These are phyloP conservation scores for Ormosia emarginata DNA, from an alignment of 306 rosid genomes.

Conservation along the genomic window DNA sequence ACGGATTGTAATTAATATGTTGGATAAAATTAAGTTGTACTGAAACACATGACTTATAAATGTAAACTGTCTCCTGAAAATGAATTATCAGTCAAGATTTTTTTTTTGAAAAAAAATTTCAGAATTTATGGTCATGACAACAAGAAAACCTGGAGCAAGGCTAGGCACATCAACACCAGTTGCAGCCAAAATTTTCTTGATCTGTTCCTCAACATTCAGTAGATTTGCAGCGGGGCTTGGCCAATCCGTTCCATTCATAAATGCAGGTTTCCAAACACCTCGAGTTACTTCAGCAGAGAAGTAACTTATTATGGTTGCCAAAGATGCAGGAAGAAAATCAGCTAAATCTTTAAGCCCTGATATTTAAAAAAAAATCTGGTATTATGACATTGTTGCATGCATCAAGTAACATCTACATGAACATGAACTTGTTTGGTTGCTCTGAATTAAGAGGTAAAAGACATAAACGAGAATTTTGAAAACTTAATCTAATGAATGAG, in stretches of 20 bases:
- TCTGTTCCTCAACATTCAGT: conserved; percentile 83
- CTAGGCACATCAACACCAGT: conserved; percentile 96
- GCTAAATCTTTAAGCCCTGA: conserved; percentile 97
- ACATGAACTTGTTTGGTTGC: conserved; percentile 5
- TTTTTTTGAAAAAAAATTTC: neutral
- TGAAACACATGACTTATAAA: neutral
- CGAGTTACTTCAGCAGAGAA: conserved; percentile 96
- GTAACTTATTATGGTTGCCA: conserved; percentile 94
- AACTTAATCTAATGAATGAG: neutral
- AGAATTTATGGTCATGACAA: conserved; percentile 5
- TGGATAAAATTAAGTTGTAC: neutral
- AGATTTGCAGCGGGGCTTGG: conserved; percentile 97
- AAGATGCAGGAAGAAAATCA: conserved; percentile 94
- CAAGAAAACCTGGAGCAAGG: conserved; percentile 72
- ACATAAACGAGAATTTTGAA: neutral
- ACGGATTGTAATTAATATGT: neutral
- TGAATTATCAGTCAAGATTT: neutral
- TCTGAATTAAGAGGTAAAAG: conserved; percentile 13
- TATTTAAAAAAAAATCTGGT: conserved; percentile 10
- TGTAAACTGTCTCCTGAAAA: neutral
- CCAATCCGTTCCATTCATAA: conserved; percentile 99
- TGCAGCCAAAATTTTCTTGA: conserved; percentile 85
- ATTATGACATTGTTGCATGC: neutral
- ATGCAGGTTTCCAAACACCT: conserved; percentile 90
- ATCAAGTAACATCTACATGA: conserved; percentile 16